Evolutionary conservation across 306 rosid species (phyloP).

Genomic region (Vigna radiata): DNA sequence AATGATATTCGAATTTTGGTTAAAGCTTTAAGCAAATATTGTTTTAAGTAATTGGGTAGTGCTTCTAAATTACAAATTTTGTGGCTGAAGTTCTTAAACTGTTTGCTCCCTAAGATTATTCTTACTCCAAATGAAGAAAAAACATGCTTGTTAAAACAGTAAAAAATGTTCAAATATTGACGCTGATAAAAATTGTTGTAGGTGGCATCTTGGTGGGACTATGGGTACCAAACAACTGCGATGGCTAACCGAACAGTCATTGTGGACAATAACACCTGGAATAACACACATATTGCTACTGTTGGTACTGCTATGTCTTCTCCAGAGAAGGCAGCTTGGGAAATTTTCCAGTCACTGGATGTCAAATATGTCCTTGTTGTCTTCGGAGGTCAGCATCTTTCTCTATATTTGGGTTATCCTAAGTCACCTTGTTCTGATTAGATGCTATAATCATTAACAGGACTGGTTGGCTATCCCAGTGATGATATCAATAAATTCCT

Average conservation of each 20-base stretch:
- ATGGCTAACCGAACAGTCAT: constrained; percentile 99
- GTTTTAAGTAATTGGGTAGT: neutral
- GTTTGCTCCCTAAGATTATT: constrained; percentile 11
- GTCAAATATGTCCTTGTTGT: constrained; percentile 99
- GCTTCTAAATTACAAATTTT: constrained; percentile 10
- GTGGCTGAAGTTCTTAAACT: constrained; percentile 22
- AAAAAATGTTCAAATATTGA: constrained; percentile 14
- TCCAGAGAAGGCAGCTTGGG: constrained; percentile 99
- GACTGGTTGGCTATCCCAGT: constrained; percentile 98
- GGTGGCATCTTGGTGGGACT: constrained; percentile 99
- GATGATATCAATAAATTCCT: constrained; percentile 98
- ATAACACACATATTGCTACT: constrained; percentile 99
- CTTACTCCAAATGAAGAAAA: constrained; percentile 7
- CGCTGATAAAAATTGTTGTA: constrained; percentile 48
- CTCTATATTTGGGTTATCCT: constrained; percentile 23
- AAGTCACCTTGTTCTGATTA: constrained; percentile 43
- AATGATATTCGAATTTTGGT: constrained; percentile 11
- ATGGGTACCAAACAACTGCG: constrained; percentile 99
- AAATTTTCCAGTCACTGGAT: constrained; percentile 93
- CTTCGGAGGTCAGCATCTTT: constrained; percentile 88
- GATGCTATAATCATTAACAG: constrained; percentile 55
- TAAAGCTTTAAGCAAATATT: constrained; percentile 5
- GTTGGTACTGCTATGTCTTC: constrained; percentile 99
- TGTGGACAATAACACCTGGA: constrained; percentile 99
- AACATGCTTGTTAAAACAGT: constrained; percentile 8